Conservation (phyloP, 2,329 filamentous ascomycete genomes). For the Scytalidium sp. region DNA sequence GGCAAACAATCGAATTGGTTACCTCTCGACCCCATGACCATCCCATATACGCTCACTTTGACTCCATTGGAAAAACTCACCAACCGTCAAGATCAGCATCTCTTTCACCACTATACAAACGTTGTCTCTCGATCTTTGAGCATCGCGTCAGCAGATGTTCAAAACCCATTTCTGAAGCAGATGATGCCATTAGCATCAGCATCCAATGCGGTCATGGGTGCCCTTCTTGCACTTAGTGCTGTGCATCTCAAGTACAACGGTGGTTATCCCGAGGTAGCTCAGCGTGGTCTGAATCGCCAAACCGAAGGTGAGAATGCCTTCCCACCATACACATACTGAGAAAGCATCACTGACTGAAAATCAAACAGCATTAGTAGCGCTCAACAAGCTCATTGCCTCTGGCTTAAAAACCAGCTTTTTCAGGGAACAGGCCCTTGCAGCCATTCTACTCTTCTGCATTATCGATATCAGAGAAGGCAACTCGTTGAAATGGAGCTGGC, state of each 20-base stretch:
- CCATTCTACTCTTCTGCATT: conserved; percentile 3
- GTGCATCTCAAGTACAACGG: neutral
- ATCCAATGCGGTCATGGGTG: conserved; percentile 3
- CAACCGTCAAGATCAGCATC: conserved; percentile 1
- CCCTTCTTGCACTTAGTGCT: conserved; percentile 4
- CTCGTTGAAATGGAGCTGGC: conserved; percentile 46
- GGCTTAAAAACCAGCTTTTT: neutral
- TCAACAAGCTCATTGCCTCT: neutral
- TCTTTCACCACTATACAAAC: conserved; percentile 1
- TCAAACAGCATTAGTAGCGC: neutral
- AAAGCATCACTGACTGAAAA: neutral
- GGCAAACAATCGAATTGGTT: neutral
- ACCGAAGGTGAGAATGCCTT: neutral
- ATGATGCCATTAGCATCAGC: conserved; percentile 1
- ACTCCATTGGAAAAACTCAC: neutral
- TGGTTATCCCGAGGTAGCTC: conserved; percentile 3
- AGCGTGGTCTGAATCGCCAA: conserved; percentile 1
- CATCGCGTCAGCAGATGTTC: neutral
- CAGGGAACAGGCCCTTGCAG: conserved; percentile 1
- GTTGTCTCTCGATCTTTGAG: conserved; percentile 3
- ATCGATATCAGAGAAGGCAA: conserved; percentile 28
- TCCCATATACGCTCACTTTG: neutral
- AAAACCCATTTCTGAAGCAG: conserved; percentile 3
- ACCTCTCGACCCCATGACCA: neutral
- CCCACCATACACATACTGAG: neutral